These are phyloP conservation scores for Candida golubevii DNA, from an alignment of 805 yeast species.

Conservation along the genomic window DNA sequence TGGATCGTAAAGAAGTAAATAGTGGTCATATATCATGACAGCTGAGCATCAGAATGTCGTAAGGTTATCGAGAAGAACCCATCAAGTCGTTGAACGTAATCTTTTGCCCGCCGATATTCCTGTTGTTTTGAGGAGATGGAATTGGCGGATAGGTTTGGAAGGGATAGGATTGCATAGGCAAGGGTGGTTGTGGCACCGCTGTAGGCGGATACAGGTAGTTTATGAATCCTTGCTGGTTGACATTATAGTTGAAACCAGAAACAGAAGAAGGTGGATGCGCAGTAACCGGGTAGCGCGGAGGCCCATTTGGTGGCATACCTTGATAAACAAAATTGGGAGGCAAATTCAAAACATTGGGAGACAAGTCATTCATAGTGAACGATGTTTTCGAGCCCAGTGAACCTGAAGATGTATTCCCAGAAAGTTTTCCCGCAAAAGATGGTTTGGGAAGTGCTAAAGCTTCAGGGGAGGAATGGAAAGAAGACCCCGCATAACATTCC, in stretches of 20 bases:
- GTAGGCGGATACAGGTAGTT: conserved; percentile 26
- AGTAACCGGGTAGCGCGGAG: conserved; percentile 30
- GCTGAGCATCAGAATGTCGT: not conserved
- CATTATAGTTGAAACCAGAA: conserved; percentile 31
- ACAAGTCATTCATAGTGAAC: not conserved
- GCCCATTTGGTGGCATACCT: conserved; percentile 20
- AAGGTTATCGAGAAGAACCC: conserved; percentile 20
- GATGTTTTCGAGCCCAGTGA: not conserved
- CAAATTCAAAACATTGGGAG: conserved; percentile 7
- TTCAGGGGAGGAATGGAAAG: conserved; percentile 54
- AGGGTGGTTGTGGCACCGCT: conserved; percentile 15
- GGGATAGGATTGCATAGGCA: conserved; percentile 15
- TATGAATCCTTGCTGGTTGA: conserved; percentile 30
- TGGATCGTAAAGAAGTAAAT: not conserved
- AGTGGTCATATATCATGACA: not conserved
- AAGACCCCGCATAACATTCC: conserved; percentile 50
- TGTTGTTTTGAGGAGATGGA: conserved; percentile 12
- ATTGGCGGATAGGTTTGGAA: conserved; percentile 13
- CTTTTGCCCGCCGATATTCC: conserved; percentile 28
- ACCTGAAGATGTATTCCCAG: not conserved
- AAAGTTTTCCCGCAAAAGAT: conserved; percentile 31
- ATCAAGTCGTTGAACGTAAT: conserved; percentile 39
- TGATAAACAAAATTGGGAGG: conserved; percentile 17
- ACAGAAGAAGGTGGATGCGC: conserved; percentile 24
- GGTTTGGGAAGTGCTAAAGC: conserved; percentile 55